Evolutionary conservation across 2,329 filamentous ascomycete genomes (phyloP).

Genomic region (Monosporascus cannonballus): DNA sequence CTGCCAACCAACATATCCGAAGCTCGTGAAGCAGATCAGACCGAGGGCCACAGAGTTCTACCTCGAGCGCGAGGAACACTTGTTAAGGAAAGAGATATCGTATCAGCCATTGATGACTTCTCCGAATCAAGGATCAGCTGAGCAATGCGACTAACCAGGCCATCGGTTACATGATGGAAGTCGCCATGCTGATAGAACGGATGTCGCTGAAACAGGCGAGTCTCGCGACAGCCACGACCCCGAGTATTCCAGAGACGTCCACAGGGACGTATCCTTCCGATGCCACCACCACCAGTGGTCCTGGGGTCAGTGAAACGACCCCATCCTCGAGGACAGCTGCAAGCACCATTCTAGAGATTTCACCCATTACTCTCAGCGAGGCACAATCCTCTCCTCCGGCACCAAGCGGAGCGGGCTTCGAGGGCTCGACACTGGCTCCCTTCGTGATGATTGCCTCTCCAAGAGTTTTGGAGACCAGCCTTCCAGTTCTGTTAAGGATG

Average conservation of each 20-base stretch:
- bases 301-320: neutral
- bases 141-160: constrained; percentile 4
- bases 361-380: neutral
- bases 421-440: neutral
- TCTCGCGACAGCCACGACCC: neutral
- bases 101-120: neutral
- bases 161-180: constrained; percentile 1
- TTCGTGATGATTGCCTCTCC: neutral
- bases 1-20: neutral
- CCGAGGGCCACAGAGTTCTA: neutral
- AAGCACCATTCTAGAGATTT: neutral
- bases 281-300: neutral
- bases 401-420: neutral
- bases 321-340: neutral
- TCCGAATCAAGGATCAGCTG: neutral
- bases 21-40: neutral
- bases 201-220: neutral
- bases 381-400: neutral
- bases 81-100: neutral
- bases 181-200: neutral
- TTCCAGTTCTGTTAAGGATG: neutral
- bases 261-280: neutral
- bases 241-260: neutral
- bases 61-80: neutral
- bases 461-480: neutral